A percentile compares a stretch with the other conserved stretches of the same genome.
These are phyloP conservation scores for Tylopilus felleus DNA, from an alignment of 768 basidiomycete species.

Conservation along the genomic window DNA sequence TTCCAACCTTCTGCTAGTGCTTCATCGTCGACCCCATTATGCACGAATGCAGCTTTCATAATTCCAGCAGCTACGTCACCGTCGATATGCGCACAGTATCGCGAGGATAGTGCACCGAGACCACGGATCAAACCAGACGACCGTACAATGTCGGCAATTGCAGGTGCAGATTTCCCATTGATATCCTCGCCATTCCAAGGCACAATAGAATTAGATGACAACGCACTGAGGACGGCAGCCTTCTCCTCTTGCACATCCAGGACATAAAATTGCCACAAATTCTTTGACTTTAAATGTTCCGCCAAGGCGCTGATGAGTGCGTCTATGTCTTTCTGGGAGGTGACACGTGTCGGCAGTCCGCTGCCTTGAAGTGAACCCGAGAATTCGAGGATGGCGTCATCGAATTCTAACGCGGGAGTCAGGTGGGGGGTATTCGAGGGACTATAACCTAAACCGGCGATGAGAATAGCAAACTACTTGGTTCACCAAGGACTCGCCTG, in stretches of 20 bases:
- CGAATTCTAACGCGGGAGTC: slow-evolving; percentile 87
- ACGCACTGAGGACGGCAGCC: slow-evolving; percentile 43
- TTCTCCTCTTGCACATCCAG: slow-evolving; percentile 68
- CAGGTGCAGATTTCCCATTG: slow-evolving; percentile 53
- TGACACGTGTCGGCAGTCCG: slow-evolving; percentile 70
- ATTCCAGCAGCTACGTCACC: slow-evolving; percentile 68
- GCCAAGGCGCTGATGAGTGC: slow-evolving; percentile 61
- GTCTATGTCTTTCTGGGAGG: slow-evolving; percentile 65
- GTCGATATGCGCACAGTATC: slow-evolving; percentile 67
- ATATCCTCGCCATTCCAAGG: slow-evolving; percentile 64
- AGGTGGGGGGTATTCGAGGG: slow-evolving; percentile 91
- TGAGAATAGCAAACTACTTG: not conserved
- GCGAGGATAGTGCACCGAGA: slow-evolving; percentile 55
- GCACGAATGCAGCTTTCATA: slow-evolving; percentile 61
- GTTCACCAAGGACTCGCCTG: slow-evolving; percentile 51
- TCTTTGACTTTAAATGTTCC: slow-evolving; percentile 55
- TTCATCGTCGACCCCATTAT: slow-evolving; percentile 43
- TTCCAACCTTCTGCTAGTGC: slow-evolving; percentile 71
- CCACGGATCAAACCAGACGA: slow-evolving; percentile 53
- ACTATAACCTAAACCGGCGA: slow-evolving; percentile 64
- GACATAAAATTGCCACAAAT: slow-evolving; percentile 95
- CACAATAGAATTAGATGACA: slow-evolving; percentile 35
- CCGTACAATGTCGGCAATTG: slow-evolving; percentile 65
- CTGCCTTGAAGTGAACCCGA: slow-evolving; percentile 60
- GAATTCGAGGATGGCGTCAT: slow-evolving; percentile 80